Conservation (phyloP, 2,329 filamentous ascomycete species). For the Podosphaera xanthii region DNA sequence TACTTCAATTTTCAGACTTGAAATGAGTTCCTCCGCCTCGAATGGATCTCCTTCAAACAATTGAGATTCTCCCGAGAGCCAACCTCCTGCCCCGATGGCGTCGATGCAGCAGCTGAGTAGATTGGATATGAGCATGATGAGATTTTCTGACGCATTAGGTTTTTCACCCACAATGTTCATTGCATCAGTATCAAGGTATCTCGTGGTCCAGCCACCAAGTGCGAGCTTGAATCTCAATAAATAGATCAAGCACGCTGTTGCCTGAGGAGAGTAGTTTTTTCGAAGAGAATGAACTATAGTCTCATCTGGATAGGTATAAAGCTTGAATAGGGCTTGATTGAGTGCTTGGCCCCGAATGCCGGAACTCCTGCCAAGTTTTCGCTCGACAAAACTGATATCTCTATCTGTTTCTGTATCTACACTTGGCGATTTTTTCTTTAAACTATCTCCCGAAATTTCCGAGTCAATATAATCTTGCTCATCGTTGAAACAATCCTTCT, state of each 20-base stretch:
- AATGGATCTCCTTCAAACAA: constrained; percentile 23
- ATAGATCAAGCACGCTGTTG: constrained; percentile 49
- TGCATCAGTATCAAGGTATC: constrained; percentile 38
- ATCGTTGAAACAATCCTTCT: background rate
- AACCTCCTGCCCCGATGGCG: constrained; percentile 50
- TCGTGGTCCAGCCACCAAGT: constrained; percentile 52
- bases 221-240: constrained; percentile 51
- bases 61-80: constrained; percentile 40
- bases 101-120: constrained; percentile 53
- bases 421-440: constrained; percentile 21
- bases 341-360: constrained; percentile 39
- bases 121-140: constrained; percentile 47
- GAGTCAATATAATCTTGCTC: background rate
- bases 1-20: constrained; percentile 43
- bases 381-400: constrained; percentile 44
- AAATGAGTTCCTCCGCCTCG: constrained; percentile 39
- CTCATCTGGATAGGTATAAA: constrained; percentile 39
- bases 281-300: constrained; percentile 41
- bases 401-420: constrained; percentile 37
- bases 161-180: constrained; percentile 24
- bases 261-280: constrained; percentile 37
- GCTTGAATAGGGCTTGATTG: constrained; percentile 43
- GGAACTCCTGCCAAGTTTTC: constrained; percentile 41
- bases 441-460: constrained; percentile 5
- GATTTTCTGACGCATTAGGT: constrained; percentile 35